These are phyloP conservation scores for Thielaviopsis musarum DNA, from an alignment of 2,329 filamentous ascomycete species.

Conservation along the genomic window DNA sequence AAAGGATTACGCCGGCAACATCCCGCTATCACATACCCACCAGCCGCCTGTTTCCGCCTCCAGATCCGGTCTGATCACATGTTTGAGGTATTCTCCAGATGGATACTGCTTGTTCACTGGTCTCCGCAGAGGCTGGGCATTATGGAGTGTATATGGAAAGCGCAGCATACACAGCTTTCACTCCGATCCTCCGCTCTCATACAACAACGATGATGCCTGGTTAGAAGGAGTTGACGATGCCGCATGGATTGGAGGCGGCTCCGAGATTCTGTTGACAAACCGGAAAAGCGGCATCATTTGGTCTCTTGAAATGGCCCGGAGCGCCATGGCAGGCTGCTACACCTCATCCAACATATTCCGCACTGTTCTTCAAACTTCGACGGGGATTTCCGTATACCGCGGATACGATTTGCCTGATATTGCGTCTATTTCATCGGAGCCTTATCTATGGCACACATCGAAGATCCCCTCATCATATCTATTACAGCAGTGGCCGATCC, in stretches of 20 bases:
- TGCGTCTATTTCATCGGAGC: slow-evolving; percentile 79
- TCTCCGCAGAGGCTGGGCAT: slow-evolving; percentile 83
- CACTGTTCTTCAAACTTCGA: slow-evolving; percentile 75
- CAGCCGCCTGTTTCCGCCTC: slow-evolving; percentile 48
- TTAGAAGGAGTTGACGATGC: slow-evolving; percentile 62
- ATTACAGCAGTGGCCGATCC: slow-evolving; percentile 84
- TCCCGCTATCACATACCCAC: slow-evolving; percentile 70
- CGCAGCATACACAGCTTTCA: slow-evolving; percentile 70
- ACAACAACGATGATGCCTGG: slow-evolving; percentile 64
- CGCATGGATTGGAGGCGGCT: slow-evolving; percentile 76
- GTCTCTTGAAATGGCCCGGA: slow-evolving; percentile 82
- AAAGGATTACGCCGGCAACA: slow-evolving; percentile 83
- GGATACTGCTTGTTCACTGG: slow-evolving; percentile 92
- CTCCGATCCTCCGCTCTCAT: slow-evolving; percentile 45
- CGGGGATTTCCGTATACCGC: slow-evolving; percentile 78
- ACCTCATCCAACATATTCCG: slow-evolving; percentile 80
- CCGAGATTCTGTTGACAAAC: slow-evolving; percentile 63
- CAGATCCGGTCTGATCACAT: slow-evolving; percentile 54
- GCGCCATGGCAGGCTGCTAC: slow-evolving; percentile 83
- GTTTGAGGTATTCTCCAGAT: slow-evolving; percentile 77
- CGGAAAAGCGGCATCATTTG: slow-evolving; percentile 63
- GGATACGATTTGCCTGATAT: slow-evolving; percentile 85
- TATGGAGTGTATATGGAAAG: slow-evolving; percentile 96
- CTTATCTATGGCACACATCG: slow-evolving; percentile 87
- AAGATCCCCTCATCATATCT: slow-evolving; percentile 76